phyloP scores from a whole-genome alignment of 306 rosid genomes.

The Vigna mungo region DNA sequence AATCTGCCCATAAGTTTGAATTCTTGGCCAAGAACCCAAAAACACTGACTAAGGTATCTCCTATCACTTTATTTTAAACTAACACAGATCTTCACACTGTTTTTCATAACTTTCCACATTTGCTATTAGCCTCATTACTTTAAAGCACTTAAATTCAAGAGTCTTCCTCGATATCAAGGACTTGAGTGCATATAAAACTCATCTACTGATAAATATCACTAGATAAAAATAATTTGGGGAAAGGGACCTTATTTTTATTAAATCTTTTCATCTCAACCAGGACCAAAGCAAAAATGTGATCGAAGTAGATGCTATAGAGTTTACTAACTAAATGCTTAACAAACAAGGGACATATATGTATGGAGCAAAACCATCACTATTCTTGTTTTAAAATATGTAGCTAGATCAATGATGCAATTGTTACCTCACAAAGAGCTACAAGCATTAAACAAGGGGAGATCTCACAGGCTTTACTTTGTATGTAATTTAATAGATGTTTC shows the following conservation, averaged over 20 bases:
- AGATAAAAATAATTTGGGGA: neutral
- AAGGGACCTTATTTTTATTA: neutral
- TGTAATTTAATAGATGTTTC: slow-evolving; percentile 49
- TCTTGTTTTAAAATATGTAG: slow-evolving; percentile 27
- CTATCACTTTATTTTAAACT: neutral
- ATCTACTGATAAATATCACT: slow-evolving; percentile 17
- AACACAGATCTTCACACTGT: neutral
- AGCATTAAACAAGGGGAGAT: slow-evolving; percentile 76
- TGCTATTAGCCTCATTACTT: neutral
- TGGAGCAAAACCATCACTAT: slow-evolving; percentile 25
- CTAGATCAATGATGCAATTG: slow-evolving; percentile 22
- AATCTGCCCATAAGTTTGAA: neutral
- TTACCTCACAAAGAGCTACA: slow-evolving; percentile 85
- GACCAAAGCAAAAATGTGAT: neutral
- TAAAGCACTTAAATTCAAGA: neutral
- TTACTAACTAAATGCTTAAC: slow-evolving; percentile 14
- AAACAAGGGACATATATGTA: slow-evolving; percentile 25
- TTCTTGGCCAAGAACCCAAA: neutral
- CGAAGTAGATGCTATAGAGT: slow-evolving; percentile 4
- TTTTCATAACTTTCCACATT: neutral
- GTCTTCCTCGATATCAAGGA: neutral
- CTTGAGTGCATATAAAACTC: slow-evolving; percentile 9
- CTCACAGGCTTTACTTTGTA: slow-evolving; percentile 61
- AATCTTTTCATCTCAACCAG: neutral
- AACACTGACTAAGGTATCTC: neutral